Conservation (phyloP, 2,329 filamentous ascomycete species). For the Fusarium sp. region DNA sequence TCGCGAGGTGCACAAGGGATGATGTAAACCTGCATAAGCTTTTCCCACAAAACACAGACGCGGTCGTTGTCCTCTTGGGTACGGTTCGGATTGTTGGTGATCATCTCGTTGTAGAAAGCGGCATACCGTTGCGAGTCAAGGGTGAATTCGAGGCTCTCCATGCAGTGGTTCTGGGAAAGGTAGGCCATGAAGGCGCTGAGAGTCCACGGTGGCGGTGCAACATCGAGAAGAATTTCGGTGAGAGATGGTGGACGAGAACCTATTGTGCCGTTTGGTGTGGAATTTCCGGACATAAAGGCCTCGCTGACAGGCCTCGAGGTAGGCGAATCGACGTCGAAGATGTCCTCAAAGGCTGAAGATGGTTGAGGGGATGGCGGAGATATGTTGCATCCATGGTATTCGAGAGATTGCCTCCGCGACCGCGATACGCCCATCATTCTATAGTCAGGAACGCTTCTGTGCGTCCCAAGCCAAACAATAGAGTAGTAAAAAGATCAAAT, state of each 20-base stretch:
- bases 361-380: constrained; percentile 59
- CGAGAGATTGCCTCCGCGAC: constrained; percentile 59
- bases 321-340: constrained; percentile 57
- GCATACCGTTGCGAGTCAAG: constrained; percentile 91
- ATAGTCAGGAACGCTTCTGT: constrained; percentile 30
- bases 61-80: constrained; percentile 67
- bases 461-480: constrained; percentile 38
- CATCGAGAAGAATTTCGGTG: constrained; percentile 88
- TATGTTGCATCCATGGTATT: constrained; percentile 57
- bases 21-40: constrained; percentile 91
- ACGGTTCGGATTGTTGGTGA: constrained; percentile 53
- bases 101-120: constrained; percentile 64
- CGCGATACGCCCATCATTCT: constrained; percentile 61
- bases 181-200: constrained; percentile 95
- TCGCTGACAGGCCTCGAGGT: constrained; percentile 64
- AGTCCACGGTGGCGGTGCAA: constrained; percentile 88
- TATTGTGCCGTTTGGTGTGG: constrained; percentile 51
- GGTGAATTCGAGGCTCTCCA: constrained; percentile 96
- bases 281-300: constrained; percentile 59
- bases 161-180: constrained; percentile 94
- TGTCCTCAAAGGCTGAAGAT: constrained; percentile 60
- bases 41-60: constrained; percentile 85
- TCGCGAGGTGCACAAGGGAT: constrained; percentile 85
- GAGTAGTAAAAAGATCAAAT: constrained; percentile 20
- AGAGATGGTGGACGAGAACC: constrained; percentile 72